Base-by-base conservation (phyloP, 192 early-diverging fungal genomes). In the Backusella circina region DNA sequence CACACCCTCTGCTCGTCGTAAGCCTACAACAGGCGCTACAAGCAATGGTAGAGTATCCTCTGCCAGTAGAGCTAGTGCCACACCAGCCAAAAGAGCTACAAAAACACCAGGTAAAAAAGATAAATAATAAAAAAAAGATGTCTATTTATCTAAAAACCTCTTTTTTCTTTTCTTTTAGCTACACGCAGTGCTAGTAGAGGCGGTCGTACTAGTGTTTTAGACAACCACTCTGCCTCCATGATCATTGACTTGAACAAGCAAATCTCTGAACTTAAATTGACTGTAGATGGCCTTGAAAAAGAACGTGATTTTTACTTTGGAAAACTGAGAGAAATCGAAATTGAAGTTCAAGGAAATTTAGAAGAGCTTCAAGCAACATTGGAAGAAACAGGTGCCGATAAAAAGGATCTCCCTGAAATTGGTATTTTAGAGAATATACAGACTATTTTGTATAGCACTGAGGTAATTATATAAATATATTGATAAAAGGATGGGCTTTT, bases 281-380 rank as follows among this genome's bases (percentile, higher is more conserved):
- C 93, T 31, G 90, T 97, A 32, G 94, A 95, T 44, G 94, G 93
- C 37, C 89, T 95, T n/a, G 96, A 97, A 83, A 97, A 95, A 82
- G 96, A 99, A 82, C 88, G 97, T 36, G 96, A 99, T 77, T 99
- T 99, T 82, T 99, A 99, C 75, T 98, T 96, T 80, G 73, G 79
- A 30, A 99, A 98, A 83, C 86, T 98, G 72, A 83, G 95, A 54
- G 95, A 97, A 79, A 95, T 97, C 82, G 96, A 97, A 75, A 86
- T 98, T 21, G 87, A 92, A 70, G 89, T 97, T 7, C 95, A 97
- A 83, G 85, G 92, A 70, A 76, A 87, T 47, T 50, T 91, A n/a
- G 91, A 70, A 21, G 38, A 35, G 9, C 23, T 70, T 16, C 36
- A 70, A 44, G 26, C 38, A 18, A 65, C 77, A 7, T 68, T 76